These are phyloP conservation scores for Millerozyma miso DNA, from an alignment of 805 yeast species.

Conservation along the genomic window DNA sequence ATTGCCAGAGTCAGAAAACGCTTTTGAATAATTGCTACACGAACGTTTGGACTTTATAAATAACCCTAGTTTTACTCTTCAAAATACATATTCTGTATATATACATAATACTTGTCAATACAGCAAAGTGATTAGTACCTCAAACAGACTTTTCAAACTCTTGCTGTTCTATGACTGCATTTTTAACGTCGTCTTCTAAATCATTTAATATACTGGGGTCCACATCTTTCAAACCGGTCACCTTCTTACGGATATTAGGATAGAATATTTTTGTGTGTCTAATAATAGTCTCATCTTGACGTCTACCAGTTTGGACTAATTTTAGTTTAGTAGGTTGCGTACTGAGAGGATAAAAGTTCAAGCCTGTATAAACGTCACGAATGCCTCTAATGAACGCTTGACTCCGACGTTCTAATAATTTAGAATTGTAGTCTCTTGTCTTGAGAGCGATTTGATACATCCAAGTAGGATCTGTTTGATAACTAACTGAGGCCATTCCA, in stretches of 20 bases:
- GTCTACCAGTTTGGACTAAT: slow-evolving; percentile 20
- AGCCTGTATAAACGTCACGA: slow-evolving; percentile 83
- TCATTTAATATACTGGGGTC: slow-evolving; percentile 56
- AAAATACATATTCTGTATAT: not conserved
- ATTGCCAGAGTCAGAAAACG: slow-evolving; percentile 5
- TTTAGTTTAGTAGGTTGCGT: slow-evolving; percentile 65
- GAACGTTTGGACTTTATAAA: slow-evolving; percentile 1
- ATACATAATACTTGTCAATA: slow-evolving; percentile 1
- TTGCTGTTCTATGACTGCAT: slow-evolving; percentile 63
- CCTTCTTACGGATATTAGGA: slow-evolving; percentile 44
- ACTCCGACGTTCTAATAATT: slow-evolving; percentile 55
- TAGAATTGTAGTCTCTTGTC: slow-evolving; percentile 65
- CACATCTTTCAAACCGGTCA: slow-evolving; percentile 65
- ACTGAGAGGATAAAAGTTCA: slow-evolving; percentile 62
- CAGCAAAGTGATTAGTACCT: not conserved
- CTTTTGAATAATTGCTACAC: not conserved
- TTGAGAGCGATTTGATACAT: slow-evolving; percentile 80
- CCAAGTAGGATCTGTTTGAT: slow-evolving; percentile 70
- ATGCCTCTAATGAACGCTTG: slow-evolving; percentile 52
- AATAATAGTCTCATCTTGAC: slow-evolving; percentile 30
- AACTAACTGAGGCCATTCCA: slow-evolving; percentile 35
- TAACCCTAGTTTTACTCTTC: not conserved
- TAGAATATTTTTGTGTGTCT: slow-evolving; percentile 43
- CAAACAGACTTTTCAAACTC: slow-evolving; percentile 35
- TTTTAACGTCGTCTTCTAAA: slow-evolving; percentile 45